Evolutionary conservation across 805 yeast genomes (phyloP).

Genomic region (Phaffomyces opuntiae): DNA sequence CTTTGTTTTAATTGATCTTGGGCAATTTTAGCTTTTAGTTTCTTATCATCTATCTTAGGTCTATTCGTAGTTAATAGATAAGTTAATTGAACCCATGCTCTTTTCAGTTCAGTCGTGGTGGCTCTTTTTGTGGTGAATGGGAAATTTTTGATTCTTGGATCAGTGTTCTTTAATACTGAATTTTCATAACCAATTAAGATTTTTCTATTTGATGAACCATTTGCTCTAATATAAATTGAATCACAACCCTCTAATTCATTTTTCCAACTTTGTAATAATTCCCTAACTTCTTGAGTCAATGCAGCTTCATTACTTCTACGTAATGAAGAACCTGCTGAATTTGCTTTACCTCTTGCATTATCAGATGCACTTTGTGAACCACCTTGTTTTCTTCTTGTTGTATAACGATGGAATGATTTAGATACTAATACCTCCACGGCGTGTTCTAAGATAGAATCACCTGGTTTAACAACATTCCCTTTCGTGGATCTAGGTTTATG

Average conservation of each 20-base stretch:
- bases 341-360: conserved; percentile 89
- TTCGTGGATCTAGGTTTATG: conserved; percentile 53
- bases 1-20: conserved; percentile 26
- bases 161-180: conserved; percentile 43
- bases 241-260: conserved; percentile 51
- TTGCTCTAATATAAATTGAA: conserved; percentile 72
- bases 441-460: conserved; percentile 48
- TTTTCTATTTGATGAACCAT: conserved; percentile 60
- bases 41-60: conserved; percentile 39
- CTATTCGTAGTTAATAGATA: conserved; percentile 45
- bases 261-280: conserved; percentile 61
- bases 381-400: conserved; percentile 96
- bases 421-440: conserved; percentile 61
- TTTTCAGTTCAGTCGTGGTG: conserved; percentile 69
- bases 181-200: conserved; percentile 63
- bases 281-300: conserved; percentile 68
- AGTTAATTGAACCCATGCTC: conserved; percentile 77
- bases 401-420: conserved; percentile 89
- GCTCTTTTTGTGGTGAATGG: conserved; percentile 92
- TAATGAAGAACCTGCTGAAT: conserved; percentile 88
- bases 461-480: conserved; percentile 46
- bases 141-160: conserved; percentile 56
- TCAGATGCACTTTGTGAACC: conserved; percentile 94
- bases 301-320: conserved; percentile 89
- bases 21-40: conserved; percentile 21